These are phyloP conservation scores for Monosporascus sp. DNA, from an alignment of 2,329 filamentous ascomycete genomes.

Conservation along the genomic window DNA sequence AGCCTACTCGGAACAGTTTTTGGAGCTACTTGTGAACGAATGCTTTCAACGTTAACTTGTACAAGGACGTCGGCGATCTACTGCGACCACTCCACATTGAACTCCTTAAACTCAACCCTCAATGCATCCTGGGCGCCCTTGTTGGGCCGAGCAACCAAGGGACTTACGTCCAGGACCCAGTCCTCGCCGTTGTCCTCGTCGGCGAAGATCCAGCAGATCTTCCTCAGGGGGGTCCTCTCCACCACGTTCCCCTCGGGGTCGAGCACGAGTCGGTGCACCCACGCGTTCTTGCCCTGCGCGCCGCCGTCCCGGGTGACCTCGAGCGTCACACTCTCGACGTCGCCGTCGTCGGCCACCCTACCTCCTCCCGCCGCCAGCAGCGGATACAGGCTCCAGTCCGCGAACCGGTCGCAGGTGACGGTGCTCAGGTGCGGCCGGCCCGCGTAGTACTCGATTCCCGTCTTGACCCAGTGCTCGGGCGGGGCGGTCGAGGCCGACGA, in stretches of 20 bases:
- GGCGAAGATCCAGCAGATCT: slow-evolving; percentile 67
- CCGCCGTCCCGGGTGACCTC: slow-evolving; percentile 53
- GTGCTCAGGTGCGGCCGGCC: slow-evolving; percentile 59
- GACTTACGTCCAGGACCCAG: slow-evolving; percentile 59
- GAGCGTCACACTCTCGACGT: slow-evolving; percentile 32
- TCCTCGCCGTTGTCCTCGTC: slow-evolving; percentile 40
- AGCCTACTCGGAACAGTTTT: too few species aligned
- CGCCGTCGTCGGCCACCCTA: slow-evolving; percentile 10
- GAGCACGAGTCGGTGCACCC: slow-evolving; percentile 61
- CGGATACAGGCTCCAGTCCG: slow-evolving; percentile 68
- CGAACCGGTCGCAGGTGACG: slow-evolving; percentile 66
- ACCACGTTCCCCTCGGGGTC: slow-evolving; percentile 22
- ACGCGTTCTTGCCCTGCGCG: slow-evolving; percentile 54
- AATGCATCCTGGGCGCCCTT: slow-evolving; percentile 45
- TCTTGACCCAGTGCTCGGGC: slow-evolving; percentile 66
- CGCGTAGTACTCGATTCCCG: slow-evolving; percentile 69
- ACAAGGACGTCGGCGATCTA: not conserved
- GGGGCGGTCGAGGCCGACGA: slow-evolving; percentile 30
- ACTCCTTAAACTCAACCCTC: slow-evolving; percentile 53
- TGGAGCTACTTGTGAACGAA: too few species aligned
- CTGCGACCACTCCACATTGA: slow-evolving; percentile 46
- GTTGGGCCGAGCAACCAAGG: slow-evolving; percentile 62
- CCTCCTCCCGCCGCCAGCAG: slow-evolving; percentile 28
- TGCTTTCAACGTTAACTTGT: too few species aligned
- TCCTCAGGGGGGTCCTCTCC: slow-evolving; percentile 57